Conservation (phyloP, 106 monocot species). For the Agapanthus africanus region DNA sequence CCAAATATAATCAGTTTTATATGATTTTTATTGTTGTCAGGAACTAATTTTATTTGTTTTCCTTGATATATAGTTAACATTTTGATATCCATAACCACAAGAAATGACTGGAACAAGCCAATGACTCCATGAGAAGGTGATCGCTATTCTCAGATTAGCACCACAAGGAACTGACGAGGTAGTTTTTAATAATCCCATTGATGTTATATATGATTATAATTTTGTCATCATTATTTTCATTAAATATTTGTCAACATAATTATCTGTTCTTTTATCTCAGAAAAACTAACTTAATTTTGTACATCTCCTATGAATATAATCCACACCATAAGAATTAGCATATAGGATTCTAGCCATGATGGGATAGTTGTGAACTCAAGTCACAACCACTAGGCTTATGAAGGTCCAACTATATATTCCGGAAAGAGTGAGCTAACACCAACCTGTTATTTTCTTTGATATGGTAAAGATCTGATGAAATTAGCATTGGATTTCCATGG, state of each 20-base stretch:
- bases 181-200: neutral
- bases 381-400: constrained; percentile 23
- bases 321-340: neutral
- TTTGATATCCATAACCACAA: neutral
- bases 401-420: constrained; percentile 12
- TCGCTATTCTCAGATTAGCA: neutral
- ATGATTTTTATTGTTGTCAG: neutral
- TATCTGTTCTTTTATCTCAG: too few species aligned
- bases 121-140: neutral
- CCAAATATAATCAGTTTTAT: constrained; percentile 6
- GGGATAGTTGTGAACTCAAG: constrained; percentile 14
- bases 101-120: constrained; percentile 16
- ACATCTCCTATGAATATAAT: neutral
- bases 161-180: neutral
- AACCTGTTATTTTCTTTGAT: constrained; percentile 23
- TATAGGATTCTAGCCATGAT: neutral
- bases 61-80: neutral
- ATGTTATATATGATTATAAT: neutral
- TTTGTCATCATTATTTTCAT: neutral
- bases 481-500: constrained; percentile 42
- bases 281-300: too few species aligned
- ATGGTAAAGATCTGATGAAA: constrained; percentile 44
- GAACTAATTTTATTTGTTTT: neutral
- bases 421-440: neutral
- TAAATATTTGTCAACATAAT: neutral